Evolutionary conservation across 345 rosid genomes (phyloP).

Genomic region (Erucastrum elatum): DNA sequence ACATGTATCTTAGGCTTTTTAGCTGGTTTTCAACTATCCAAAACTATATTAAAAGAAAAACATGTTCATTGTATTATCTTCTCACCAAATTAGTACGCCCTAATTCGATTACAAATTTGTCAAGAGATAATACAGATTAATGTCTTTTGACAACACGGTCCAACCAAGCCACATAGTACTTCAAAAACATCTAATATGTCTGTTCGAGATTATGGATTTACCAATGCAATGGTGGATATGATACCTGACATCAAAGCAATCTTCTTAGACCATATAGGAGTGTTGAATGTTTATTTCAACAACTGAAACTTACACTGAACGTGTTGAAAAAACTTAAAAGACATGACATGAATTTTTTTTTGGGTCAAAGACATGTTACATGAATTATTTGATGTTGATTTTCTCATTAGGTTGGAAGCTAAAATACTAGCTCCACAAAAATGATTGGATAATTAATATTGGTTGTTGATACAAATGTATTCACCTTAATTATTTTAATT

Average conservation of each 20-base stretch:
- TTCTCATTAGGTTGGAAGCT: no score
- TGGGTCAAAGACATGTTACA: no score
- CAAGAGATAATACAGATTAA: not conserved
- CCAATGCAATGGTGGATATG: constrained; percentile 68
- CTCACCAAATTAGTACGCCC: constrained; percentile 6
- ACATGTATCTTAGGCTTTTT: not conserved
- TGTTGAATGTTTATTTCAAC: no score
- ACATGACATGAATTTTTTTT: no score
- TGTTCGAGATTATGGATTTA: constrained; percentile 83
- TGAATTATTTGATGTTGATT: no score
- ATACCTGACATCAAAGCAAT: constrained; percentile 72
- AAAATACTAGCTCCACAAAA: no score
- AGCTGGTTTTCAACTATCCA: constrained; percentile 24
- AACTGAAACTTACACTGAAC: no score
- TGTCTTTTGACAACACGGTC: not conserved
- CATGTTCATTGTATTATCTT: constrained; percentile 1
- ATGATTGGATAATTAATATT: no score
- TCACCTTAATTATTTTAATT: no score
- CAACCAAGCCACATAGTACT: not conserved
- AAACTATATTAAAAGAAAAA: not conserved
- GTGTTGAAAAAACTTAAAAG: no score
- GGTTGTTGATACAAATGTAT: no score
- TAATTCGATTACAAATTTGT: constrained; percentile 7
- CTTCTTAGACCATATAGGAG: constrained; percentile 26
- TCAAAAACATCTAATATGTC: not conserved